Conservation (phyloP, 768 basidiomycete genomes). For the Lactarius akahatsu region DNA sequence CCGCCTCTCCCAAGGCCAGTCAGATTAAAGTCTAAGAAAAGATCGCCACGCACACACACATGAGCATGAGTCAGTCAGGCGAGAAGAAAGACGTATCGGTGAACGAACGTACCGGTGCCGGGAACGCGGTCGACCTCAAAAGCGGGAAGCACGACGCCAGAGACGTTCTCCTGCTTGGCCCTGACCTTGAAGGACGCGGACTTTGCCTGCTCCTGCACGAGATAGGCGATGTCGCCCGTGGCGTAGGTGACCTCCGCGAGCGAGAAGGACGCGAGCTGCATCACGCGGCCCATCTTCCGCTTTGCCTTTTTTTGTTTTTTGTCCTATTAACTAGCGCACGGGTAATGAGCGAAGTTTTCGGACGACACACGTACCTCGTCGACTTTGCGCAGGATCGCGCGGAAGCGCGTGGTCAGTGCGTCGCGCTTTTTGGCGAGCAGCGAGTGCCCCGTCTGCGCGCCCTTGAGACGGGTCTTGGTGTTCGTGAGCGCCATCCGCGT, state of each 20-base stretch:
- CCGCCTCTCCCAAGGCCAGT: constrained; percentile 97
- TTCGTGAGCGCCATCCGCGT: constrained; percentile 97
- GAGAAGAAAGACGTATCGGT: no score
- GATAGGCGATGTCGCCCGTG: constrained; percentile 95
- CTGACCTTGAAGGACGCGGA: constrained; percentile 89
- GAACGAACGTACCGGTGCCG: constrained; percentile 63
- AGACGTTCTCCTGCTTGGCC: constrained; percentile 97
- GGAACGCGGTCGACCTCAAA: constrained; percentile 89
- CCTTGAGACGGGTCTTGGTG: constrained; percentile 85
- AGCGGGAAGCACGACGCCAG: constrained; percentile 91
- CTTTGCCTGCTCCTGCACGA: constrained; percentile 95
- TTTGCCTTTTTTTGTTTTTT: constrained; percentile 91
- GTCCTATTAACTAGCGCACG: no score
- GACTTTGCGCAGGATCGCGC: constrained; percentile 93
- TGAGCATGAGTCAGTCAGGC: background rate
- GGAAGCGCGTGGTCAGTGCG: constrained; percentile 91
- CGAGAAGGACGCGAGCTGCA: constrained; percentile 98
- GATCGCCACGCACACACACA: background rate
- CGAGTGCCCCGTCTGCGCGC: constrained; percentile 93
- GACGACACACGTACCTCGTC: constrained; percentile 66
- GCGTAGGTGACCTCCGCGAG: constrained; percentile 98
- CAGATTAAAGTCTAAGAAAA: constrained; percentile 79
- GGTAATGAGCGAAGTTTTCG: no score
- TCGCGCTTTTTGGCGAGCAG: constrained; percentile 97
- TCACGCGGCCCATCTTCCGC: constrained; percentile 97